These are phyloP conservation scores for Priceomyces medius DNA, from an alignment of 805 yeast species.

Conservation along the genomic window DNA sequence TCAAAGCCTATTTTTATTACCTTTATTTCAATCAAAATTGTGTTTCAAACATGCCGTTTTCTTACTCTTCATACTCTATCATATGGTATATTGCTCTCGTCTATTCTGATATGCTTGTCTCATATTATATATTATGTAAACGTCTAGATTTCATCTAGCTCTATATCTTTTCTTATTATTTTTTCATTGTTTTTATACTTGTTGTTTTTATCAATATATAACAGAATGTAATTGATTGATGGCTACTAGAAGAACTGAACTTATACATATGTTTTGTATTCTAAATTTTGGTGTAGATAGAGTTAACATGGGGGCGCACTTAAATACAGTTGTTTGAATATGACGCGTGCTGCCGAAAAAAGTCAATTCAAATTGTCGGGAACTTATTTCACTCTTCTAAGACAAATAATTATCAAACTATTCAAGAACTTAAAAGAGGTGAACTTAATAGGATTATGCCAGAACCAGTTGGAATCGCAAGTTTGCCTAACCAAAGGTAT, in stretches of 20 bases:
- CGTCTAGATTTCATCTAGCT: background rate
- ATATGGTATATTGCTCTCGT: constrained; percentile 1
- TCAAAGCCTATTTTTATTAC: background rate
- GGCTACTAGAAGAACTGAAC: background rate
- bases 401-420: background rate
- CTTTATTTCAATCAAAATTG: constrained; percentile 1
- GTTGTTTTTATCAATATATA: constrained; percentile 6
- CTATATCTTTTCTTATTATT: constrained; percentile 1
- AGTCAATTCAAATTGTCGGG: constrained; percentile 1
- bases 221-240: constrained; percentile 6
- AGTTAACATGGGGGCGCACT: background rate
- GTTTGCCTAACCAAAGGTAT: constrained; percentile 71
- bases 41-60: background rate
- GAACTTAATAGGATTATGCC: constrained; percentile 27
- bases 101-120: constrained; percentile 1
- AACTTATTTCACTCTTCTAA: background rate
- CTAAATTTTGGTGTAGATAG: background rate
- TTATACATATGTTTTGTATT: constrained; percentile 2
- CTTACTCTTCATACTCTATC: background rate
- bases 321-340: background rate
- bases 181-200: constrained; percentile 1
- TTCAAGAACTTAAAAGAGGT: background rate
- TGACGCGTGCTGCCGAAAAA: constrained; percentile 6
- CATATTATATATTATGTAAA: background rate
- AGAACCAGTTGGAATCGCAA: constrained; percentile 68